These are phyloP conservation scores for Suillus sp. DNA, from an alignment of 768 basidiomycete species.

Conservation along the genomic window DNA sequence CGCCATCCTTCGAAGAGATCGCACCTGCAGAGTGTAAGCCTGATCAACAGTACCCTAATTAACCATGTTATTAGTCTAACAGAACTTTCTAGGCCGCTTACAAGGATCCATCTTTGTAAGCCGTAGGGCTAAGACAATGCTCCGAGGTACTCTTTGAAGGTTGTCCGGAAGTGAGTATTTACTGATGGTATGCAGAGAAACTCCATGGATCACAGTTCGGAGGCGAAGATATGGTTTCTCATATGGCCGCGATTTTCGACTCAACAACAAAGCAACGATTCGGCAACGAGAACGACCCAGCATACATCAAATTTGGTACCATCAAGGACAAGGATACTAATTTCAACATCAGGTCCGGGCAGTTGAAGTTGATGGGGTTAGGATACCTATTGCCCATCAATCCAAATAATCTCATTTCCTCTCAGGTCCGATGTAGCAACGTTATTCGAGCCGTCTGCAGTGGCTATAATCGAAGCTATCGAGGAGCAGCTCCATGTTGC, in stretches of 20 bases:
- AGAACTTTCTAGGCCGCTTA: constrained; percentile 44
- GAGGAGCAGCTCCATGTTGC: constrained; percentile 26
- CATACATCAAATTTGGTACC: constrained; percentile 51
- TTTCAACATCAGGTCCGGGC: constrained; percentile 47
- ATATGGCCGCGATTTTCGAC: constrained; percentile 48
- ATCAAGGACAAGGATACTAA: constrained; percentile 42
- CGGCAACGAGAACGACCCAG: constrained; percentile 38
- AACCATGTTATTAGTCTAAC: neutral
- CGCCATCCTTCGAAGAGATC: constrained; percentile 47
- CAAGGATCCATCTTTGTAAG: constrained; percentile 56
- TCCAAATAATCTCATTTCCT: constrained; percentile 4
- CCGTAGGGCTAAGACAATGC: constrained; percentile 41
- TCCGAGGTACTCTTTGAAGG: constrained; percentile 35
- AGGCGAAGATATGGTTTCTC: constrained; percentile 39
- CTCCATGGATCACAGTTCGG: constrained; percentile 44
- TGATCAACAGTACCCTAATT: neutral
- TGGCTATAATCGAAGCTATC: constrained; percentile 25
- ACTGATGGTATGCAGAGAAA: constrained; percentile 33
- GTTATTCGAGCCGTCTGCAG: constrained; percentile 32
- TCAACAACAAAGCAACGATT: constrained; percentile 50
- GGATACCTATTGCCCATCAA: neutral
- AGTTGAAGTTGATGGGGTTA: constrained; percentile 45
- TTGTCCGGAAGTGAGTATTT: neutral
- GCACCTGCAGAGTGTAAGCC: constrained; percentile 45
- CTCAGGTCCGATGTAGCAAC: constrained; percentile 31